Evolutionary conservation across 495 filamentous ascomycete genomes (phyloP), one percentile per base, ranked within the genome.

Genomic region (Penicillium pancosmium): DNA sequence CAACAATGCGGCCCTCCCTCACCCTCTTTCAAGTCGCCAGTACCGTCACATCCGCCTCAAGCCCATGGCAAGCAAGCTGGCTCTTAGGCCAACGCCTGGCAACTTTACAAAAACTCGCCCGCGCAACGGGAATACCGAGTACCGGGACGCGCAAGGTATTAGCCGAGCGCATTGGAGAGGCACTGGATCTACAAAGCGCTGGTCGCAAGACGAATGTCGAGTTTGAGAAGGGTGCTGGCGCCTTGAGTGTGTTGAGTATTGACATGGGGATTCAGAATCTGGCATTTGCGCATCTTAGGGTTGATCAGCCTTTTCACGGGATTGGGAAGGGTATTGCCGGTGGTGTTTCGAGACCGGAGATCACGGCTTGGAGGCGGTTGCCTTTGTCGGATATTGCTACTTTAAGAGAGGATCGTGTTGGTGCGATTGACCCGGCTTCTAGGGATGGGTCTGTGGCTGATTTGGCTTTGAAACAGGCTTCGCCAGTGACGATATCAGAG

Each of bases 231-330:
- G 3, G 27, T 2, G 21, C 19, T 25, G 46, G 19, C 4, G 50
- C 53, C 27, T 64, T 60, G 57, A 78, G 80, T 31, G 82, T 98
- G 50, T 69, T 97, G 21, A 92, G 91, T 68, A 88, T 94, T 64
- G 91, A 97, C 73, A 86, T 97, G 83, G 91, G 92, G 44, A 87
- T 97, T 65, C 84, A 84, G 43, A 95, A 94, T 73, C 76, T 96
- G 15, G 93, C 91, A 13, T 91, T 87, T 62, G 73, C 76, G 36
- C 69, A 76, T 70, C 48, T 80, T n/a, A 31, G 60, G 0, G 64
- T 77, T 15, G 59, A 63, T 2, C 27, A 38, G 38, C 56, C 56
- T 19, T 25, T 47, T 21, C 4, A 40, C 5, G 25, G 16, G 3
- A 7, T 43, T 21, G 33, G 34, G 16, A 11, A 9, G 50, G 51